These are phyloP conservation scores for Gypsophila paniculata DNA, from an alignment of 179 eudicot species.

Conservation along the genomic window DNA sequence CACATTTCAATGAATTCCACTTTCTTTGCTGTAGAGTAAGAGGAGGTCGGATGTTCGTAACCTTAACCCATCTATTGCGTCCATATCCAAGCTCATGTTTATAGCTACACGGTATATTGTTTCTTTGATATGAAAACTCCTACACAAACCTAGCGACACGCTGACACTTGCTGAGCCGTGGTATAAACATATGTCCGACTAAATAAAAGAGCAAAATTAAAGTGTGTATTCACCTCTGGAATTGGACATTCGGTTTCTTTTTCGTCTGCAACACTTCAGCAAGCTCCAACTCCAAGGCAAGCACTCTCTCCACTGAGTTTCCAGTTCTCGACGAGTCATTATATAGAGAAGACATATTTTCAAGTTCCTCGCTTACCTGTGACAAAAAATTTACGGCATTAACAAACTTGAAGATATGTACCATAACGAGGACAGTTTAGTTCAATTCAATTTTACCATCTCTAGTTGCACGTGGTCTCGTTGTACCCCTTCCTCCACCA, in stretches of 20 bases:
- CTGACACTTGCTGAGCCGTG: neutral
- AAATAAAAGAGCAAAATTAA: neutral
- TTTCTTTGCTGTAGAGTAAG: too few relatives aligned
- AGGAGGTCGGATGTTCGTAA: too few relatives aligned
- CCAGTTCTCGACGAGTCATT: constrained; percentile 59
- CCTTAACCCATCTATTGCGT: too few relatives aligned
- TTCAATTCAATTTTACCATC: constrained; percentile 43
- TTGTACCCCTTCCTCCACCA: constrained; percentile 39
- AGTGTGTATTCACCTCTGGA: constrained; percentile 72
- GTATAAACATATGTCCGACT: neutral
- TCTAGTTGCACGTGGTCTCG: constrained; percentile 58
- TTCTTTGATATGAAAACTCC: too few relatives aligned
- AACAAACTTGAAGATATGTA: neutral
- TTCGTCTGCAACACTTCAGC: constrained; percentile 82
- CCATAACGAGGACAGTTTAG: neutral
- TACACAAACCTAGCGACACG: too few relatives aligned
- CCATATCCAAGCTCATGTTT: too few relatives aligned
- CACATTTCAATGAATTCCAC: too few relatives aligned
- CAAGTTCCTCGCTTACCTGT: constrained; percentile 76
- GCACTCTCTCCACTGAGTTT: constrained; percentile 84
- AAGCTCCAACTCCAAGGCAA: constrained; percentile 94
- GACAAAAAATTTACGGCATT: neutral
- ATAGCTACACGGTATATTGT: too few relatives aligned
- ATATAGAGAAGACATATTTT: constrained; percentile 58
- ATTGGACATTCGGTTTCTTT: constrained; percentile 56